Conservation (phyloP, 768 basidiomycete species). For the Collybia mongolica region DNA sequence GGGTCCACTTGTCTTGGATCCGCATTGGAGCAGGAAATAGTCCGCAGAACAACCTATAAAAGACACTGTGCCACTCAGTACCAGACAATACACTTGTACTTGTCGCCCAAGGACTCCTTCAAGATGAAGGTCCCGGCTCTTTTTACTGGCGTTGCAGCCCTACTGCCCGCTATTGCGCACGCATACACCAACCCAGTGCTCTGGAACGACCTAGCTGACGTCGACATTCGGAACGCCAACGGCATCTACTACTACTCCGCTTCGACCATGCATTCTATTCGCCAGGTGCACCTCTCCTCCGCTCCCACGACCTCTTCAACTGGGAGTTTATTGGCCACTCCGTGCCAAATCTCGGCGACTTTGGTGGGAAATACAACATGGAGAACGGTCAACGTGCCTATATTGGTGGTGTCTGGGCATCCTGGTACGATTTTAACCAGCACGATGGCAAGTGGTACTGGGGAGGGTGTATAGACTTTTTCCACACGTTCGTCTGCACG, state of each 20-base stretch:
- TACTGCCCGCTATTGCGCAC: too few relatives aligned
- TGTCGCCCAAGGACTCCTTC: too few relatives aligned
- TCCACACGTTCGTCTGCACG: constrained; percentile 14
- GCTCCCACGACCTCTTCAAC: constrained; percentile 16
- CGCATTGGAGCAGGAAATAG: too few relatives aligned
- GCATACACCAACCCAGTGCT: constrained; percentile 6
- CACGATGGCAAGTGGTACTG: constrained; percentile 13
- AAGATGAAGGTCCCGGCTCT: too few relatives aligned
- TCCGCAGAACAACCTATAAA: too few relatives aligned
- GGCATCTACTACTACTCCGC: constrained; percentile 17
- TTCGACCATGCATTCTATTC: constrained; percentile 18
- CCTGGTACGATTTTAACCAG: constrained; percentile 13
- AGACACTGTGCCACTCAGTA: too few relatives aligned
- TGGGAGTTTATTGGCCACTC: constrained; percentile 18
- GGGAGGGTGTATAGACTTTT: constrained; percentile 17
- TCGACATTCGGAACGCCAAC: constrained; percentile 13
- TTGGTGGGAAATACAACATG: constrained; percentile 12
- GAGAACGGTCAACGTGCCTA: constrained; percentile 14
- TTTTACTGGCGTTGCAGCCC: too few relatives aligned
- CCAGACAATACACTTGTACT: too few relatives aligned
- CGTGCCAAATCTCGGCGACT: constrained; percentile 11
- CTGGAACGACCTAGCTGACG: constrained; percentile 12
- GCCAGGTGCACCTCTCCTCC: constrained; percentile 16
- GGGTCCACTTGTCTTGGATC: too few relatives aligned
- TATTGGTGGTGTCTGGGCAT: constrained; percentile 15